Conservation (phyloP, 495 filamentous ascomycete genomes). For the Opeltia flavorubescens region DNA sequence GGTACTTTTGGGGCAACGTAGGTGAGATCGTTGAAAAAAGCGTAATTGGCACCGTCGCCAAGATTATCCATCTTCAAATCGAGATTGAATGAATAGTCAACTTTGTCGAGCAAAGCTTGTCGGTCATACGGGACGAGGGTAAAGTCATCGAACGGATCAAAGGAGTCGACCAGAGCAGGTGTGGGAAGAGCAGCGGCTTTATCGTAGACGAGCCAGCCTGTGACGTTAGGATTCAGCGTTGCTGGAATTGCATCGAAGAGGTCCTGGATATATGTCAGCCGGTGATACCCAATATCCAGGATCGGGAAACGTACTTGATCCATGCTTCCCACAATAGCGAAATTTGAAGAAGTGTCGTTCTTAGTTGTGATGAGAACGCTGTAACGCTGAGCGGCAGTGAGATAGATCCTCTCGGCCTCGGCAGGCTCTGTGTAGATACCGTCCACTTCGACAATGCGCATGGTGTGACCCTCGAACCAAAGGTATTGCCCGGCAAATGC, state of each 20-base stretch:
- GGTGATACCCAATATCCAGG: background rate
- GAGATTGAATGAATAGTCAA: constrained; percentile 46
- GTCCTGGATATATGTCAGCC: constrained; percentile 27
- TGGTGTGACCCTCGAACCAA: constrained; percentile 39
- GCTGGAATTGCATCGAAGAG: constrained; percentile 55
- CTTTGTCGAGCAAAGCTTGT: constrained; percentile 36
- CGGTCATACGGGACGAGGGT: constrained; percentile 52
- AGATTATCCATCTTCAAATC: constrained; percentile 59
- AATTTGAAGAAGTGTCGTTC: constrained; percentile 29
- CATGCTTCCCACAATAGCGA: constrained; percentile 42
- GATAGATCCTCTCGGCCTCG: constrained; percentile 40
- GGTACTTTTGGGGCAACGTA: constrained; percentile 58
- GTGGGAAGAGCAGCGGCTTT: constrained; percentile 33
- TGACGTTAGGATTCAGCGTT: constrained; percentile 57
- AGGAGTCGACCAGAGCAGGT: constrained; percentile 36
- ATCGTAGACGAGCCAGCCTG: constrained; percentile 63
- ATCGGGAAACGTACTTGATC: constrained; percentile 25
- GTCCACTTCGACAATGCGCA: constrained; percentile 59
- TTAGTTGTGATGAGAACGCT: constrained; percentile 50
- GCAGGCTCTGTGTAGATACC: constrained; percentile 51
- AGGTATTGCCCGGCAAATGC: constrained; percentile 29
- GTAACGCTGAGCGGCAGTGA: constrained; percentile 58
- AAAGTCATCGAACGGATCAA: constrained; percentile 61
- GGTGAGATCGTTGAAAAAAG: constrained; percentile 64
- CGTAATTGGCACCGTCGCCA: constrained; percentile 63